These are phyloP conservation scores for Penicillium sp. DNA, from an alignment of 2,329 filamentous ascomycete genomes.

Conservation along the genomic window DNA sequence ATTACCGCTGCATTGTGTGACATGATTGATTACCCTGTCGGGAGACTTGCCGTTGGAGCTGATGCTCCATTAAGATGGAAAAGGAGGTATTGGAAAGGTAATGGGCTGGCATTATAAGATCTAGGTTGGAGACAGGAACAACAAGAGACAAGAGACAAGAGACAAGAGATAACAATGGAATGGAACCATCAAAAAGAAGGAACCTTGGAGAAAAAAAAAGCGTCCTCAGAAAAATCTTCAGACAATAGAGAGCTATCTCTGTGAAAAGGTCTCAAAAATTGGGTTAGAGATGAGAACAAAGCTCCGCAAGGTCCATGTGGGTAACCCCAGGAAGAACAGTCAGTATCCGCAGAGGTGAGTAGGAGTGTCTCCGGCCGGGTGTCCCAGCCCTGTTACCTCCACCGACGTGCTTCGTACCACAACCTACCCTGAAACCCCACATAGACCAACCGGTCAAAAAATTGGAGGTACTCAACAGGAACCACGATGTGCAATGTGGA, in stretches of 20 bases:
- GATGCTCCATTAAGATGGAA: background rate
- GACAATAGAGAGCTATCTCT: background rate
- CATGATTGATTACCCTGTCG: background rate
- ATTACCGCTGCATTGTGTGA: too few species aligned
- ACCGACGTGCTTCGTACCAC: too few species aligned
- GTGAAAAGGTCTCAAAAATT: background rate
- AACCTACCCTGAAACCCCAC: too few species aligned
- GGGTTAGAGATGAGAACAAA: background rate
- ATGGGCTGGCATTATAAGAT: background rate
- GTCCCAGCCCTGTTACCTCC: too few species aligned
- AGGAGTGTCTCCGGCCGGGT: too few species aligned
- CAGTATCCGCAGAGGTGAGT: background rate
- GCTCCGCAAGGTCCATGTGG: background rate
- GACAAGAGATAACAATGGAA: background rate
- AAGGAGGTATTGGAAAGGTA: background rate
- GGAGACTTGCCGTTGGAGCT: background rate
- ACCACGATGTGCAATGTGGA: too few species aligned
- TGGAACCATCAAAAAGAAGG: background rate
- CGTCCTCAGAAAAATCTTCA: background rate
- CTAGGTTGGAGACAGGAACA: background rate
- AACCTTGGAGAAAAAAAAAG: background rate
- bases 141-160: background rate
- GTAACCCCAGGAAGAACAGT: background rate
- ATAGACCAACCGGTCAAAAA: too few species aligned
- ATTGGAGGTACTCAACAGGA: too few species aligned